Percentiles rank a stretch among this genome's conserved stretches.
phyloP scores from a whole-genome alignment of 306 rosid genomes.

The Trichosanthes cucumerina region DNA sequence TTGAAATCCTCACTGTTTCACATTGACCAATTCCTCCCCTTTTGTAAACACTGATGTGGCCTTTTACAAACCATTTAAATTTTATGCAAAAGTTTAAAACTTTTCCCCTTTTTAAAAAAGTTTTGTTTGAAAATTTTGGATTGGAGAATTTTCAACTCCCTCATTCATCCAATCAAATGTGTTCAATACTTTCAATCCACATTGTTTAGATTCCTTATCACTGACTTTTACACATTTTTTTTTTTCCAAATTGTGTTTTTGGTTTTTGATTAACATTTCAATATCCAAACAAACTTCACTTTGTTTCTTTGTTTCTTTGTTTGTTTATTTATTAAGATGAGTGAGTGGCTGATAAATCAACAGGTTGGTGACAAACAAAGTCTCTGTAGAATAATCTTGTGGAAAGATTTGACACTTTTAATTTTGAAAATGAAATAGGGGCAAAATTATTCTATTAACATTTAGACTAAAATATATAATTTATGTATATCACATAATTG shows the following conservation, averaged over 20 bases:
- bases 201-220: background rate
- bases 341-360: background rate
- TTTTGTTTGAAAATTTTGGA: background rate
- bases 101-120: background rate
- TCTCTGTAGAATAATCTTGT: background rate
- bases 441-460: background rate
- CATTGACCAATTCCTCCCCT: background rate
- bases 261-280: background rate
- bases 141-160: conserved; percentile 10
- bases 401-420: background rate
- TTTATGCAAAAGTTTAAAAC: background rate
- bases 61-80: background rate
- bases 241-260: background rate
- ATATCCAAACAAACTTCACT: background rate
- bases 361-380: background rate
- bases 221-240: background rate
- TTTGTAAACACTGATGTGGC: background rate
- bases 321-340: background rate
- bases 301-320: background rate
- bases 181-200: background rate
- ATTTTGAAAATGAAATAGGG: background rate
- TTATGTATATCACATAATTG: background rate
- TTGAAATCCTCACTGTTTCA: background rate
- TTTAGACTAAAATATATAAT: background rate
- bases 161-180: background rate